Evolutionary conservation across 2,329 filamentous ascomycete species (phyloP), one percentile per base, ranked within the genome.

Genomic region (Simplicillium sp.): DNA sequence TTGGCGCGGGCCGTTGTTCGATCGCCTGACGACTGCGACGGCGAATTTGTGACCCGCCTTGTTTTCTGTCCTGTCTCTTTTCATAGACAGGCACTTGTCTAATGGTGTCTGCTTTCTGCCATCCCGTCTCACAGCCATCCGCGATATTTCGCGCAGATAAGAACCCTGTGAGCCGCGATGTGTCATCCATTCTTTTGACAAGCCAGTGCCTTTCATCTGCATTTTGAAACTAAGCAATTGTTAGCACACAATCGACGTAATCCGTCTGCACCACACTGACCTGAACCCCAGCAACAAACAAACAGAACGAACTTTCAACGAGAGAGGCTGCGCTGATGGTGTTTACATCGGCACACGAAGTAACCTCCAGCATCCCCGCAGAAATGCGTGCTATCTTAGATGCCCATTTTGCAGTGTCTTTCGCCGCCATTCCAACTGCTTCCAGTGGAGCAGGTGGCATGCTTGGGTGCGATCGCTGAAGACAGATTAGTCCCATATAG

Each of bases 391-490:
- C 89, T 44, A 96, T 79, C 47, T 82, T 73, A 45, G 80, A 80
- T 2, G 88, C 85, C 59, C 79, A 84, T 0, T 65, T 65, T 3
- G 72, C 76, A 1, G 90, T 96, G 38, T 84, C 75, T 12, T 67
- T 67, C 1, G 87, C 87, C 9, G 84, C 80, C 47, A 94, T 72
- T 7, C 82, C 84, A 0, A 87, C 87, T 3, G 92, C 88, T 52
- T 88, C 77, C 77, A 94, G 88, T 29, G 88, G 84, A 8, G 89
- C 81, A 0, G 90, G 87, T 1, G 89, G 90, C 88, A 96, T 96
- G 17, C 76, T 77, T 0, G 92, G 92, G 50, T 96, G 89, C 1
- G 81, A 73, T 29, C 92, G 76, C 44, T 90, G 70, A n/a, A 92
- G 73, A 40, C 89, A 73, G 43, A 97, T 90, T 36, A 87, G 72